phyloP scores from a whole-genome alignment of 306 rosid species.

The peach (Prunus persica) region Prunus_persica_NCBIv2 NC_034009.1:20039501-20040000 shows the following conservation, averaged over 20 bases:
- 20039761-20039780: conserved; percentile 3
- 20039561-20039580: conserved; percentile 22
- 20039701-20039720: conserved; percentile 38
- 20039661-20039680: conserved; percentile 39
- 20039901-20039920: not conserved
- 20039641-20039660: conserved; percentile 31
- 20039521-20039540: conserved; percentile 28
- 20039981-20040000: no score
- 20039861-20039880: not conserved
- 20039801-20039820: not conserved
- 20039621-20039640: conserved; percentile 51
- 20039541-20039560: conserved; percentile 30
- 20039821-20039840: not conserved
- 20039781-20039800: not conserved
- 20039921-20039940: no score
- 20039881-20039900: not conserved
- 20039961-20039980: no score
- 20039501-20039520: conserved; percentile 30
- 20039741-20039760: conserved; percentile 10
- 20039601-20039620: conserved; percentile 31
- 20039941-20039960: no score
- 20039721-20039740: conserved; percentile 24
- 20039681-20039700: conserved; percentile 30
- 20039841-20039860: not conserved
- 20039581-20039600: conserved; percentile 16